Base-by-base conservation (phyloP, 345 rosid species). In the Murraya koenigii region DNA sequence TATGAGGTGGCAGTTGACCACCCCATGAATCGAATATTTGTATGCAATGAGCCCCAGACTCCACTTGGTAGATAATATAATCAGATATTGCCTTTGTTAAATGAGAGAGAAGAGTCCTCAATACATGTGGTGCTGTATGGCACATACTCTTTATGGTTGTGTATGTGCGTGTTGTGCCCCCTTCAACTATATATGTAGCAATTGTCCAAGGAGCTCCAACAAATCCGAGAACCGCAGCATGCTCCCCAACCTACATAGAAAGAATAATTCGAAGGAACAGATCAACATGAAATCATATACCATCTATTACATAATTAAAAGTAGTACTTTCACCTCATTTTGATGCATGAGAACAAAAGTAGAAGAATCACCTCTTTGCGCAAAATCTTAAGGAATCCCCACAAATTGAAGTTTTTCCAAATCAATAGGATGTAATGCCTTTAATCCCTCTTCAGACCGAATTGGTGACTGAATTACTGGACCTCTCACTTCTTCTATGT, bases 11-110 rank as follows among this genome's bases (percentile, higher is more conserved):
- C 49, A 95, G 86, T 74, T 93, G 98, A n/a, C 98, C 97, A 80
- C 97, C 98, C 97, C 98, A 95, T 3, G 97, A 95, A 84, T 95
- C 97, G 71, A 95, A 95, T 82, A 95, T 95, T 83, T 95, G 97
- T 71, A 95, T 90, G 81, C 97, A 95, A 55, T 95, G 93, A 74
- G 97, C 98, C 79, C 97, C 97, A 30, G 92, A 91, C 71, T 90
- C 94, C 54, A 91, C 94, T 92, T 95, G 98, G 82, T 80, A 95
- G 84, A 95, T 82, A 75, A 91, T 84, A 56, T 90, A 95, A 41
- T 92, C 94, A 10, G 94, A 72, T 78, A 93, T 90, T 55, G 98
- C 98, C 75, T 85, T 78, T 30, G 97, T 89, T 78, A 92, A 82
- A 84, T 89, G 98, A 77, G 94, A 86, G 70, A 95, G 96, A 75